A percentile compares a stretch with the other conserved stretches of the same genome.
Evolutionary conservation across 1,284 basidiomycete species (phyloP).

Genomic region (Termitomyces sp.): DNA sequence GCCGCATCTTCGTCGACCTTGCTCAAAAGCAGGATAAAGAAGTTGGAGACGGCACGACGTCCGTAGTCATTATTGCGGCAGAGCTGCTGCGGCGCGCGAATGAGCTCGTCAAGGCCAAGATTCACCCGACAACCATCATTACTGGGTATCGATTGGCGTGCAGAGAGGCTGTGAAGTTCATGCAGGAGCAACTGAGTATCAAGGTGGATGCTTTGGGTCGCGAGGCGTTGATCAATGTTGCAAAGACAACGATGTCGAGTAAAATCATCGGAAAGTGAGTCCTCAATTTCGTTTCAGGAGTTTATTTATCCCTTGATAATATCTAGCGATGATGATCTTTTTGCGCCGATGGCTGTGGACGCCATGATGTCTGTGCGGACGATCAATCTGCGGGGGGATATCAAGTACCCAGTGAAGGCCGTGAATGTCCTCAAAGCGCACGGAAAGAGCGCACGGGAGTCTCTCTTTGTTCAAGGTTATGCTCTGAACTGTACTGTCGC

Average conservation of each 20-base stretch:
- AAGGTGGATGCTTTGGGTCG: conserved; percentile 91
- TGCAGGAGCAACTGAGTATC: conserved; percentile 95
- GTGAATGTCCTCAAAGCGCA: conserved; percentile 99
- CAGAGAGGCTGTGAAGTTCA: conserved; percentile 95
- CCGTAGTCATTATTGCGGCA: conserved; percentile 96
- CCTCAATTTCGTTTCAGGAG: background rate
- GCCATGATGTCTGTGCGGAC: conserved; percentile 98
- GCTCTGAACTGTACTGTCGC: conserved; percentile 99
- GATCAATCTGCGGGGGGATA: conserved; percentile 90
- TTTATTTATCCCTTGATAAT: background rate
- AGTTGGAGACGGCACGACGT: conserved; percentile 98
- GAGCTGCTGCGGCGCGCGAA: conserved; percentile 95
- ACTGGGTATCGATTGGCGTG: conserved; percentile 97
- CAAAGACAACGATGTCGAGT: conserved; percentile 98
- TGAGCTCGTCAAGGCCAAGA: conserved; percentile 97
- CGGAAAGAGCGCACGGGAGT: conserved; percentile 93
- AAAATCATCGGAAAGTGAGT: conserved; percentile 96
- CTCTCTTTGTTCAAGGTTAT: conserved; percentile 93
- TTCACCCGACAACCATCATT: conserved; percentile 99
- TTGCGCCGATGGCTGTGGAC: conserved; percentile 97
- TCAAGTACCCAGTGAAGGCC: conserved; percentile 99
- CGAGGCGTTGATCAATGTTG: conserved; percentile 93
- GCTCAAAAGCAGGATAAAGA: conserved; percentile 99
- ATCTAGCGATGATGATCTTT: conserved; percentile 91
- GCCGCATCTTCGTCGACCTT: conserved; percentile 94